Base-by-base conservation (phyloP, 1,284 basidiomycete genomes). In the Prillingera fragicola region DNA sequence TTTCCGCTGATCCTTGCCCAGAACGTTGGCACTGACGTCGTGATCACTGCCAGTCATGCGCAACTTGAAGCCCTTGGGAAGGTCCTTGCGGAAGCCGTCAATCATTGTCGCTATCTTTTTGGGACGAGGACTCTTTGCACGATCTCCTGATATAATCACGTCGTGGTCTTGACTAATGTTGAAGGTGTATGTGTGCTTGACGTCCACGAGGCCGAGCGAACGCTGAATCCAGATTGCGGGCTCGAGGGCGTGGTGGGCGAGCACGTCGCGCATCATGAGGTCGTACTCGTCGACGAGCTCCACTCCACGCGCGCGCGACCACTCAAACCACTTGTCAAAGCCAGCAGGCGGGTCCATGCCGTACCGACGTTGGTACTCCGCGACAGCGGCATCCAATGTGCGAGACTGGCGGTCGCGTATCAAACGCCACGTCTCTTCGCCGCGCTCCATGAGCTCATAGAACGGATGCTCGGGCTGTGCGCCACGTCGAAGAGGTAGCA, bases 241-340 rank as follows among this genome's bases (percentile, higher is more conserved):
- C n/a, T 48, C 35, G 5, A 71, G 56, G 0, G 70, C 67, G 39
- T 67, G 63, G 55, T 70, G 68, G 1, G 66, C 62, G 24, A 70
- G 37, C 1, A 70, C 22, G 47, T 69, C 68, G 35, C 58, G 56
- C 63, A 69, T 67, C 50, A 69, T 60, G 36, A 64, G 60, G 49
- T 71, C 67, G 52, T 65, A 72, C 41, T 69, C 89, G 69, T 96
- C 90, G 6, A 88, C 75, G 69, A 96, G 80, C 58, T 81, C 80
- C 50, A 89, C 82, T 17, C 78, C 73, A 59, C 85, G 77, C 38
- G 80, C 73, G 65, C 77, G 71, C 24, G 82, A 83, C 67, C 89
- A 95, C 37, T 71, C 59, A 45, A 63, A 75, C 70, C 70, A 72
- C 8, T 45, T 45, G 45, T 73, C 73, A 53, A 73, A 75, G 1